phyloP scores from a whole-genome alignment of 2,329 filamentous ascomycete genomes.

The Colletotrichum gigasporum region DNA sequence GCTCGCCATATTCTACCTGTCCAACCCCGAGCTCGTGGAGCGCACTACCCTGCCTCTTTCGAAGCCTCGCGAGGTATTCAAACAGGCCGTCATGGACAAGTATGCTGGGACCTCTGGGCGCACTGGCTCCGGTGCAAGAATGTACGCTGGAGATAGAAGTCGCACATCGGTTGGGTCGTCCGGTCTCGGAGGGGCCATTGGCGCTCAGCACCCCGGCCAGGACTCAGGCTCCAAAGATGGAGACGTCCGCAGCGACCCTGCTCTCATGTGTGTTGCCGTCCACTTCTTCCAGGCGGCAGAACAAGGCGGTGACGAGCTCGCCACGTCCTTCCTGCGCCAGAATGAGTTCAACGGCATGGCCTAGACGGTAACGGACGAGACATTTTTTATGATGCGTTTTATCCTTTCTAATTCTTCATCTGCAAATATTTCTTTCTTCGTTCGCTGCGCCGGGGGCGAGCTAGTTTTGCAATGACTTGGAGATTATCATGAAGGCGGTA shows the following conservation, averaged over 20 bases:
- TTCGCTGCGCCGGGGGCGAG: slow-evolving; percentile 1
- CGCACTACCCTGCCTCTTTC: slow-evolving; percentile 85
- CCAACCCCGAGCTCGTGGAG: slow-evolving; percentile 85
- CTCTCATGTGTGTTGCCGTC: slow-evolving; percentile 91
- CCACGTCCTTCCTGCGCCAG: slow-evolving; percentile 83
- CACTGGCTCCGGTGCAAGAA: slow-evolving; percentile 28
- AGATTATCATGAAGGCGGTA: slow-evolving; percentile 4
- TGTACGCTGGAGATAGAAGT: slow-evolving; percentile 32
- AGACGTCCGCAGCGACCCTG: slow-evolving; percentile 77
- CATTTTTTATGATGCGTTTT: slow-evolving; percentile 1
- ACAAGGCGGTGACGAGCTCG: slow-evolving; percentile 85
- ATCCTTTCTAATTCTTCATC: neutral
- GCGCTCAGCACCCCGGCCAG: slow-evolving; percentile 39
- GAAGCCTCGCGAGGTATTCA: slow-evolving; percentile 88
- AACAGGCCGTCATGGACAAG: slow-evolving; percentile 82
- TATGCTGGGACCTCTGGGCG: slow-evolving; percentile 53
- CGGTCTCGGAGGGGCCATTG: slow-evolving; percentile 33
- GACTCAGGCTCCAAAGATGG: slow-evolving; percentile 48
- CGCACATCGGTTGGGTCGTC: slow-evolving; percentile 25
- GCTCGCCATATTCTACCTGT: slow-evolving; percentile 91
- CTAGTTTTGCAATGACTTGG: neutral
- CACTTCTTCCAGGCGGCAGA: slow-evolving; percentile 97
- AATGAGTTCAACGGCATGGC: slow-evolving; percentile 46
- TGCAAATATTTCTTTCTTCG: neutral
- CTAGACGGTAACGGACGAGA: neutral